These are phyloP conservation scores for Paramecium sexaurelia DNA, from an alignment of 73 alveolate genomes.

Conservation along the genomic window DNA sequence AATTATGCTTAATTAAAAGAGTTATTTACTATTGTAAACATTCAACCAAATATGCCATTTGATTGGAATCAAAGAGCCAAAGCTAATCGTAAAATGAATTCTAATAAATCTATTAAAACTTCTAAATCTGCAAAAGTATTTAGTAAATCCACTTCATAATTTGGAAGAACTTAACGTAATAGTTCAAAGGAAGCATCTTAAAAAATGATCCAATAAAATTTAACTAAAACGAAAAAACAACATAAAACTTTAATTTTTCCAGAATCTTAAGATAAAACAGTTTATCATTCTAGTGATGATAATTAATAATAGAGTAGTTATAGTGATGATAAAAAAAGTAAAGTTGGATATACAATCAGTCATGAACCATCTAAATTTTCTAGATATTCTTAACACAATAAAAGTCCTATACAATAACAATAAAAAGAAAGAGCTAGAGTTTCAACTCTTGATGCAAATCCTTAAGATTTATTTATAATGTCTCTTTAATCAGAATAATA, in stretches of 20 bases:
- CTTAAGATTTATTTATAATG: neutral
- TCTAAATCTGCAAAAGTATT: neutral
- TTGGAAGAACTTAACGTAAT: neutral
- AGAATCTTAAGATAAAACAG: neutral
- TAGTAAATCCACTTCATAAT: neutral
- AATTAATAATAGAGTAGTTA: neutral
- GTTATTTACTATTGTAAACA: neutral
- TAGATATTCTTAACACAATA: conserved; percentile 1
- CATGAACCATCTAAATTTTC: conserved; percentile 25
- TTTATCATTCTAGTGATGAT: neutral
- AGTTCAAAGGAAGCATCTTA: neutral
- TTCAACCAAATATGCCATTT: neutral
- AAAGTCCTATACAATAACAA: neutral
- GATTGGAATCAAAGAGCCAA: conserved; percentile 36
- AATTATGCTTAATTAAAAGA: conserved; percentile 1
- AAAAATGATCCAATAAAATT: neutral
- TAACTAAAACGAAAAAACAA: neutral
- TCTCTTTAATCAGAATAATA: neutral
- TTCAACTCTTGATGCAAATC: conserved; percentile 24
- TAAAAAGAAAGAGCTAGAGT: conserved; percentile 39
- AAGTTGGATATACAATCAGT: neutral
- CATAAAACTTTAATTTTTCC: neutral
- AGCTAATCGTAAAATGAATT: neutral
- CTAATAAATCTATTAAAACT: neutral
- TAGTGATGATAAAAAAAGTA: neutral